These are phyloP conservation scores for Coelastrella sp. DNA, from an alignment of 139 green algal species.

Conservation along the genomic window DNA sequence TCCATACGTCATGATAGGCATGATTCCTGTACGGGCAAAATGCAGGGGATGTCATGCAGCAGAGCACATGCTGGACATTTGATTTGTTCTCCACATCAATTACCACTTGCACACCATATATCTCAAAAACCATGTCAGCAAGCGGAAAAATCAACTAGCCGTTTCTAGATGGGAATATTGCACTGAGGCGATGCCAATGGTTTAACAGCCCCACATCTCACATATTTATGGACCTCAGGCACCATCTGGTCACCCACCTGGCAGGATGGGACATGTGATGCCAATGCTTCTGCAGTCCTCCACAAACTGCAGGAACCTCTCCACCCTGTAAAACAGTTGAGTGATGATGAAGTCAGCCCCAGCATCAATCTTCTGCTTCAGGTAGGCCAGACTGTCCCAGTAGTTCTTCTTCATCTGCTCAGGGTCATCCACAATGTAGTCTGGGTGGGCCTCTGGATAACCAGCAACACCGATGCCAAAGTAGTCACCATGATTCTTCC, in stretches of 20 bases:
- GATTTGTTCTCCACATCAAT: no score
- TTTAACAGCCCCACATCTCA: background rate
- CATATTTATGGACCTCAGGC: background rate
- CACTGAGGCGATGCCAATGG: no score
- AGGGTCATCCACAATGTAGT: conserved; percentile 88
- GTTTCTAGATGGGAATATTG: no score
- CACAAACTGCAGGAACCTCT: conserved; percentile 81
- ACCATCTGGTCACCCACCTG: conserved; percentile 56
- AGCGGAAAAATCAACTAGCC: no score
- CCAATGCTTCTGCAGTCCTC: conserved; percentile 76
- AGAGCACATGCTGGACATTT: no score
- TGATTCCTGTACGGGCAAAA: conserved; percentile 80
- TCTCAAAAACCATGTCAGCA: no score
- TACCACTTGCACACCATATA: no score
- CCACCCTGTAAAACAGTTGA: conserved; percentile 97
- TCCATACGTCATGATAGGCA: conserved; percentile 97
- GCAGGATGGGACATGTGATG: conserved; percentile 94
- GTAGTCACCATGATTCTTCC: conserved; percentile 87
- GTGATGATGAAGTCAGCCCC: conserved; percentile 96
- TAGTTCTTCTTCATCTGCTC: conserved; percentile 88
- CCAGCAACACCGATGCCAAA: conserved; percentile 96
- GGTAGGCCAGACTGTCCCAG: conserved; percentile 88
- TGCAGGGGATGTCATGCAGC: no score
- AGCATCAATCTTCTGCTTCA: conserved; percentile 97
- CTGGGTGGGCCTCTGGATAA: conserved; percentile 97